Base-by-base conservation (phyloP, 2,329 filamentous ascomycete species). In the Ceratocystis cubensis region DNA sequence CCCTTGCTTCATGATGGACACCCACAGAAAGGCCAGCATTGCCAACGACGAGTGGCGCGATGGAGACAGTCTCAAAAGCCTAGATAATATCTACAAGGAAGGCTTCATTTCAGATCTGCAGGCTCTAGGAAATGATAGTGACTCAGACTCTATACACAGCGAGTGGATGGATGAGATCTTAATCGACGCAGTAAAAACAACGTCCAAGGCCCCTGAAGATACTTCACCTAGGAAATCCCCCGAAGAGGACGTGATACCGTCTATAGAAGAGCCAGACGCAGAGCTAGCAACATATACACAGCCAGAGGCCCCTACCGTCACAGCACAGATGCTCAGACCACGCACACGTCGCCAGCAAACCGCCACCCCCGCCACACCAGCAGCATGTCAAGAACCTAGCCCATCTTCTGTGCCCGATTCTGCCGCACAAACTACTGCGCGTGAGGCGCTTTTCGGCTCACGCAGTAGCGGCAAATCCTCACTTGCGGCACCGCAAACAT, bases 101-200 rank as follows among this genome's bases (percentile, higher is more conserved):
- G 56, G 15, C 25, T 33, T 59, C 30, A n/a, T n/a, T 33, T 37
- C 33, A 7, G 28, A 59, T 15, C 7, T 8, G 1, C 56, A 48
- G 3, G 66, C 56, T n/a, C 48, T 71, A 10, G 48, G 61, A 6
- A 48, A 56, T 50, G 56, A 41, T 33, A 45, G 53, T 2, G 73
- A 76, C 7, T 74, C 76, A 4, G 75, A 75, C 0, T 75, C 77
- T 5, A 74, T 78, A 22, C 77, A 78, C 62, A 77, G 77, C 68
- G 79, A 79, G 25, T 80, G 78, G 3, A 82, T 82, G 13, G 82
- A 78, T 46, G 84, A 86, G 71, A 84, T 86, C 69, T 74, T 85
- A 1, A 72, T 86, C 17, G 79, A 78, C 50, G 78, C 79, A 65
- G 77, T 85, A 66, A 81, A 83, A 63, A 77, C 77, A 65, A 84